Percentiles rank a stretch among this genome's conserved stretches.
Conservation (phyloP, 1,284 basidiomycete genomes). For the Mycena citricolor region DNA sequence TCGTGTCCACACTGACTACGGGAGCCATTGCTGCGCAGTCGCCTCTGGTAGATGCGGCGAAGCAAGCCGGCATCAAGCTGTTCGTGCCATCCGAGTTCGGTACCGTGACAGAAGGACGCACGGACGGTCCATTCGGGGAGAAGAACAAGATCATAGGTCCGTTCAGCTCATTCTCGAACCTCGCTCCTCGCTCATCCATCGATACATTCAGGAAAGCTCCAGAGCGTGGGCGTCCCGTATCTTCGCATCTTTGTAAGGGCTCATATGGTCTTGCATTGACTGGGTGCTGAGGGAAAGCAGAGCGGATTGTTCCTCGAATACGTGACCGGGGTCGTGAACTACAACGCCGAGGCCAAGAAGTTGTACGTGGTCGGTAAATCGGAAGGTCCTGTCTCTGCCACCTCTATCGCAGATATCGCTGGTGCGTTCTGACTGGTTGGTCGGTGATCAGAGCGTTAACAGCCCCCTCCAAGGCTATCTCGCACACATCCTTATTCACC, state of each 20-base stretch:
- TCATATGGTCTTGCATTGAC: neutral
- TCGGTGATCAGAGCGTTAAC: neutral
- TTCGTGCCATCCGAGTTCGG: constrained; percentile 34
- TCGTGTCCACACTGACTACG: constrained; percentile 26
- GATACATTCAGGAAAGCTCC: constrained; percentile 15
- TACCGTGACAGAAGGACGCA: constrained; percentile 5
- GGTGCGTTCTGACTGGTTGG: neutral
- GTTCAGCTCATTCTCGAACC: neutral
- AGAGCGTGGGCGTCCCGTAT: constrained; percentile 20
- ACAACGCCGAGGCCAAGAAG: constrained; percentile 15
- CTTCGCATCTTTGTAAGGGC: constrained; percentile 23
- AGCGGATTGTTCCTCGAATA: constrained; percentile 21
- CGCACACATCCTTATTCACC: constrained; percentile 30
- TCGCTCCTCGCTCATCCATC: neutral
- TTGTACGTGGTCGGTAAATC: constrained; percentile 25
- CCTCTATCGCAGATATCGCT: constrained; percentile 24
- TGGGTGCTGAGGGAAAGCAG: neutral
- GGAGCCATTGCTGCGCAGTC: constrained; percentile 21
- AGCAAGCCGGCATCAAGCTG: constrained; percentile 30
- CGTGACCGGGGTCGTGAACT: constrained; percentile 18
- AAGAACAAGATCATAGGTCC: constrained; percentile 9
- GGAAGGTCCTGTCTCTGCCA: constrained; percentile 23
- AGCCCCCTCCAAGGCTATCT: constrained; percentile 27
- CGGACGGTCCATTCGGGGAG: neutral
- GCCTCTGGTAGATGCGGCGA: constrained; percentile 28